Conservation (phyloP, 176 grass and related monocot species). For the Canna indica region DNA sequence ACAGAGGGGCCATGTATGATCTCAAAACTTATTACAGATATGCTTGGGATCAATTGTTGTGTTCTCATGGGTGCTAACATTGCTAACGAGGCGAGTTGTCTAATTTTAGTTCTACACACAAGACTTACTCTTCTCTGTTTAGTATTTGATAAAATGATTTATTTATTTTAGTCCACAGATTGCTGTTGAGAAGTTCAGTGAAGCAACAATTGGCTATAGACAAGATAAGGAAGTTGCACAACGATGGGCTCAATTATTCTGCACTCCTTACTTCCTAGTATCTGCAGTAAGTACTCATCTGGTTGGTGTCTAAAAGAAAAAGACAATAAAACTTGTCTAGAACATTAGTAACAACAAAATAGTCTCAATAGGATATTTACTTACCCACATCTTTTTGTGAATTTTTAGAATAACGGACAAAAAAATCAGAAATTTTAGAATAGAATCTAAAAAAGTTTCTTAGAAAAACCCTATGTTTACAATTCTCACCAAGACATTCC, state of each 20-base stretch:
- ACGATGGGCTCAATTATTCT: conserved; percentile 62
- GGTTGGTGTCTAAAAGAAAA: not conserved
- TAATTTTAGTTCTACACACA: not conserved
- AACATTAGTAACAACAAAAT: not conserved
- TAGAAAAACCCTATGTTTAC: not conserved
- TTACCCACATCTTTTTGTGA: too few relatives aligned
- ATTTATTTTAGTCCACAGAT: conserved; percentile 45
- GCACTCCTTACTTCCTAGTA: conserved; percentile 78
- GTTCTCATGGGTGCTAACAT: conserved; percentile 99
- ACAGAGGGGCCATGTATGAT: conserved; percentile 96
- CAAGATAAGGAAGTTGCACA: conserved; percentile 66
- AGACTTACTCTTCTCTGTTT: not conserved
- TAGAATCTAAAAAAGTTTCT: not conserved
- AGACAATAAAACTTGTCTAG: not conserved
- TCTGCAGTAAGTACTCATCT: conserved; percentile 43
- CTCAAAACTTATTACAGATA: conserved; percentile 66
- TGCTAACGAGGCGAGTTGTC: conserved; percentile 57
- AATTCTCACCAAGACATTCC: not conserved
- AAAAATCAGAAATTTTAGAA: not conserved
- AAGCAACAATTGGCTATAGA: conserved; percentile 90
- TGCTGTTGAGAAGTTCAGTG: conserved; percentile 85
- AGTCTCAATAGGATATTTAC: not conserved
- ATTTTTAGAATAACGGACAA: too few relatives aligned
- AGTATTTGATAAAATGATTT: not conserved
- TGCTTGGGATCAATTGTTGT: conserved; percentile 81